These are phyloP conservation scores for Teratosphaeria pseudoeucalypti DNA, from an alignment of 2,329 filamentous ascomycete species.

Conservation along the genomic window DNA sequence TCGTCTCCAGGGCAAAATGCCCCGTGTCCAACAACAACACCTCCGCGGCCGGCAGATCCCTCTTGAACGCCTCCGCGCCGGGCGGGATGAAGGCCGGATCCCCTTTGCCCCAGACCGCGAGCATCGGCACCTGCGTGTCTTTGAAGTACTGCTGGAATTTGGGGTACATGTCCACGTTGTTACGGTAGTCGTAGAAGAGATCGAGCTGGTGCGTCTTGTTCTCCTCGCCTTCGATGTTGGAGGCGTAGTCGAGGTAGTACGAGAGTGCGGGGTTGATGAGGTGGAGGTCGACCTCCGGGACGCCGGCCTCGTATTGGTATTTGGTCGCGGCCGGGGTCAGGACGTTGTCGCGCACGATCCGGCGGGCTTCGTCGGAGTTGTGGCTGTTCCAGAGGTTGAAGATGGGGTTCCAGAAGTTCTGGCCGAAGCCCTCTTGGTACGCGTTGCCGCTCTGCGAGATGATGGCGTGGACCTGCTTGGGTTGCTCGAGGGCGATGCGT, in stretches of 20 bases:
- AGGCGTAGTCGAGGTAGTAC: neutral
- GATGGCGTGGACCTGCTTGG: slow-evolving; percentile 41
- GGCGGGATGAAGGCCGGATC: slow-evolving; percentile 42
- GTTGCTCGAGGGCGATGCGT: slow-evolving; percentile 42
- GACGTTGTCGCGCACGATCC: neutral
- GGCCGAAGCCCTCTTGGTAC: slow-evolving; percentile 45
- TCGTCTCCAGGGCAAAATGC: slow-evolving; percentile 44
- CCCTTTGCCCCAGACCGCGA: slow-evolving; percentile 50
- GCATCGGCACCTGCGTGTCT: slow-evolving; percentile 40
- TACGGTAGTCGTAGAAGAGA: slow-evolving; percentile 48
- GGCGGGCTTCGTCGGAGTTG: neutral
- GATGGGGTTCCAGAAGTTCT: slow-evolving; percentile 36
- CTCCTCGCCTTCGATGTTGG: slow-evolving; percentile 30
- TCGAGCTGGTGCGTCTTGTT: slow-evolving; percentile 47
- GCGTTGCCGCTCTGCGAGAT: slow-evolving; percentile 53
- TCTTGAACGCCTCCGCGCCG: slow-evolving; percentile 46
- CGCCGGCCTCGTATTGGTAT: neutral
- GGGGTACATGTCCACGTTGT: slow-evolving; percentile 45
- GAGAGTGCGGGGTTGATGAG: neutral
- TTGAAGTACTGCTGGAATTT: slow-evolving; percentile 47
- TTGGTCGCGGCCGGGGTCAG: neutral
- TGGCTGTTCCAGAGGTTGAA: slow-evolving; percentile 8
- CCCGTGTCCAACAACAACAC: slow-evolving; percentile 42
- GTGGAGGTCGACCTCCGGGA: neutral
- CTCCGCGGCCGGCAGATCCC: slow-evolving; percentile 40